These are phyloP conservation scores for Ligustrum vulgare DNA, from an alignment of 257 asterid genomes.

Conservation along the genomic window DNA sequence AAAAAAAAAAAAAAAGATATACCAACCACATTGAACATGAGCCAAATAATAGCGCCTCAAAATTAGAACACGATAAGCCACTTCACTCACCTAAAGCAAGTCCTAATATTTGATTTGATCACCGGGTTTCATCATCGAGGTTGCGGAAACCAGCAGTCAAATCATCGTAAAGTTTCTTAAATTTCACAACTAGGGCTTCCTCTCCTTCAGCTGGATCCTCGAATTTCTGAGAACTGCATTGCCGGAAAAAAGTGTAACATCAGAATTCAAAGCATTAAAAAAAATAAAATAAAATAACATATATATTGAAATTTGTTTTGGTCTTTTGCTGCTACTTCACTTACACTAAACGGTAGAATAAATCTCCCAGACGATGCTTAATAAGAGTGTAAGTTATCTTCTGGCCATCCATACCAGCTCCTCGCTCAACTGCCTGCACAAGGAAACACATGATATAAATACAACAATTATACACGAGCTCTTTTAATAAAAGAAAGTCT, in stretches of 20 bases:
- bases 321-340: slow-evolving; percentile 36
- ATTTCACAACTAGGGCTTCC: slow-evolving; percentile 62
- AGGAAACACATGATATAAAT: not conserved
- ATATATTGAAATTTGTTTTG: no score
- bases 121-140: slow-evolving; percentile 83
- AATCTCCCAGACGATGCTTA: slow-evolving; percentile 91
- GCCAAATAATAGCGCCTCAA: no score
- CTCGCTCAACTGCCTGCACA: slow-evolving; percentile 91
- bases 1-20: no score
- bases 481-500: no score
- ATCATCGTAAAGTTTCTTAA: slow-evolving; percentile 83
- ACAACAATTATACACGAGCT: no score
- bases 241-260: no score
- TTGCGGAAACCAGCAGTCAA: slow-evolving; percentile 90
- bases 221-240: slow-evolving; percentile 76
- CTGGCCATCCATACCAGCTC: slow-evolving; percentile 98
- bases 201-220: slow-evolving; percentile 99
- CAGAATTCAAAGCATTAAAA: no score
- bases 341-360: slow-evolving; percentile 94
- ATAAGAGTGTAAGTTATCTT: slow-evolving; percentile 82
- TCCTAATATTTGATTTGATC: no score
- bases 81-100: no score
- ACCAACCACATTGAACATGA: no score
- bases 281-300: no score
- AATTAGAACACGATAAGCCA: no score